Percentiles rank a stretch among this genome's conserved stretches.
Conservation (phyloP, 1,139 yeast genomes). For the Debaryomycetaceae sp. region DNA sequence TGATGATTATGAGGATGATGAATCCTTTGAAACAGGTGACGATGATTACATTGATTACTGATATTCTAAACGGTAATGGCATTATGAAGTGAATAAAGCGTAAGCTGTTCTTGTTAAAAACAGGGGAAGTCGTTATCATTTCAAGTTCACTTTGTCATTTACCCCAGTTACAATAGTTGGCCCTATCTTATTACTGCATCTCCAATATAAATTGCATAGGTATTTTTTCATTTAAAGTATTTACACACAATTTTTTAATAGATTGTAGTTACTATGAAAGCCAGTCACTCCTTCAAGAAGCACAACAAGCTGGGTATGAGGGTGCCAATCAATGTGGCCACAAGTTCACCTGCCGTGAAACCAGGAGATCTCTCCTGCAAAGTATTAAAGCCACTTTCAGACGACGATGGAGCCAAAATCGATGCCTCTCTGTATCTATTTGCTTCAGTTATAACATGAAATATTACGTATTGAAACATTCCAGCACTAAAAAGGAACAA, state of each 20-base stretch:
- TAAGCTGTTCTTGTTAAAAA: no score
- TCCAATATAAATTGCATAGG: no score
- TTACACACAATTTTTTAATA: no score
- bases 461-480: conserved; percentile 66
- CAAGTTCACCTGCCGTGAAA: conserved; percentile 4
- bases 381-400: conserved; percentile 6
- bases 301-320: conserved; percentile 13
- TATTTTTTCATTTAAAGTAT: no score
- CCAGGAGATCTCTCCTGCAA: conserved; percentile 1
- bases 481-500: conserved; percentile 66
- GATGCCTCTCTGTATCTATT: conserved; percentile 1
- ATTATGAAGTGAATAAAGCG: no score
- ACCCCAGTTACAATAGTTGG: no score
- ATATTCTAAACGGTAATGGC: neutral
- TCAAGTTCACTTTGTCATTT: no score
- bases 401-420: conserved; percentile 6
- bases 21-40: neutral
- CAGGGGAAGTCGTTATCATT: no score
- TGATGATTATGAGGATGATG: conserved; percentile 2
- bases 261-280: no score
- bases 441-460: conserved; percentile 52
- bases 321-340: conserved; percentile 13
- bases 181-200: no score
- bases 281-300: conserved; percentile 8
- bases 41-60: conserved; percentile 6